These are phyloP conservation scores for Collybiopsis luxurians DNA, from an alignment of 768 basidiomycete species.

Conservation along the genomic window DNA sequence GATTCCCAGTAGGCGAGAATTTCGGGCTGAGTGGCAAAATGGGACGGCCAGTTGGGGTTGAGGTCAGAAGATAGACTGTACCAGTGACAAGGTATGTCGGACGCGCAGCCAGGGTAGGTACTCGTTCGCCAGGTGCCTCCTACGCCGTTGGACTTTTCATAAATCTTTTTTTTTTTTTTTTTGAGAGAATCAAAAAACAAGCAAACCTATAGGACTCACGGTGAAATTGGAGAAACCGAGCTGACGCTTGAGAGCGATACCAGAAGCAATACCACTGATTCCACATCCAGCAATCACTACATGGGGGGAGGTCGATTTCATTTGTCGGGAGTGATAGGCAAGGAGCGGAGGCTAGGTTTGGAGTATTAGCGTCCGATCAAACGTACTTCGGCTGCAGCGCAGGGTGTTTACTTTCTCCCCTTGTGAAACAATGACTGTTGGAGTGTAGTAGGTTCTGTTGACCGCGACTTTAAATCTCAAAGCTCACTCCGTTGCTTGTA, in stretches of 20 bases:
- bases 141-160: slow-evolving; percentile 24
- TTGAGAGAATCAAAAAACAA: not conserved
- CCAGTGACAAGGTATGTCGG: slow-evolving; percentile 34
- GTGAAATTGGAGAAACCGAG: slow-evolving; percentile 26
- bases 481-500: too few relatives aligned
- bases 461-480: too few relatives aligned
- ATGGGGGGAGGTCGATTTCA: too few relatives aligned
- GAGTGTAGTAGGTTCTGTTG: too few relatives aligned
- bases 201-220: slow-evolving; percentile 14
- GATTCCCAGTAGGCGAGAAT: slow-evolving; percentile 37
- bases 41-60: slow-evolving; percentile 36
- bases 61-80: slow-evolving; percentile 40
- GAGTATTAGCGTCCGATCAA: too few relatives aligned
- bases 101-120: slow-evolving; percentile 39
- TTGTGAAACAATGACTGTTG: too few relatives aligned
- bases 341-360: too few relatives aligned
- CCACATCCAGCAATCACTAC: slow-evolving; percentile 11
- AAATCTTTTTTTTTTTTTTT: slow-evolving; percentile 29
- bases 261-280: slow-evolving; percentile 24
- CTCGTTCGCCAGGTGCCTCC: slow-evolving; percentile 33
- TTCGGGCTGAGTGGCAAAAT: slow-evolving; percentile 39
- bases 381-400: too few relatives aligned
- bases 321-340: too few relatives aligned
- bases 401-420: too few relatives aligned
- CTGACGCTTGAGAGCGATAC: slow-evolving; percentile 27